Base-by-base conservation (phyloP, 1,284 basidiomycete species). In the Papiliotrema flavescens region DNA sequence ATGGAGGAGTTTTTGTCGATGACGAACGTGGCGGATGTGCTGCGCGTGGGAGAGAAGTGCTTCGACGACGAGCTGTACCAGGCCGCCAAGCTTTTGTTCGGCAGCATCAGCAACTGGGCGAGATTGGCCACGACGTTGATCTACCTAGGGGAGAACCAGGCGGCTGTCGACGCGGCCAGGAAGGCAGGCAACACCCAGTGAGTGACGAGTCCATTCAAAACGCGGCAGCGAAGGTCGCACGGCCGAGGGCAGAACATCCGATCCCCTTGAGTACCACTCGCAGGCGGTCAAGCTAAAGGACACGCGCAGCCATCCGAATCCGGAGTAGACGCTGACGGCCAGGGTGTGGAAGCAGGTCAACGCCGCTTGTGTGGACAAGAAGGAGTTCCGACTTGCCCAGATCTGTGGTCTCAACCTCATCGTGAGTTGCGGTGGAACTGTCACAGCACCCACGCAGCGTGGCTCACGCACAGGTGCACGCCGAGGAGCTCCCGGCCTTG, bases 271-370 rank as follows among this genome's bases (percentile, higher is more conserved):
- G n/a, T n/a, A n/a, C n/a, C n/a, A n/a, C n/a, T n/a, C n/a, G n/a
- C n/a, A n/a, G n/a, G n/a, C n/a, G n/a, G n/a, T n/a, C n/a, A n/a
- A n/a, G n/a, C n/a, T n/a, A n/a, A n/a, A n/a, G n/a, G n/a, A n/a
- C n/a, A n/a, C n/a, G n/a, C n/a, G n/a, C n/a, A n/a, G n/a, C n/a
- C n/a, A n/a, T n/a, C n/a, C n/a, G n/a, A n/a, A n/a, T n/a, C n/a
- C n/a, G 20, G 22, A 20, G 19, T 17, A 4, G 34, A 47, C 28
- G 49, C 54, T 53, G 37, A 54, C 37, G 17, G n/a, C 23, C 59
- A 89, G 88, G 77, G 96, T 98, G n/a, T 99, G 96, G 96, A 98
- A 98, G 79, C 96, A 98, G 77, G 96, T 99, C 56, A 95, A 98
- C 66, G 90, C 93, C 22, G 96, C 96, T 40, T 98, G 96, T 79